phyloP scores from a whole-genome alignment of 2,329 filamentous ascomycete genomes.

The Pseudogymnoascus sp. region DNA sequence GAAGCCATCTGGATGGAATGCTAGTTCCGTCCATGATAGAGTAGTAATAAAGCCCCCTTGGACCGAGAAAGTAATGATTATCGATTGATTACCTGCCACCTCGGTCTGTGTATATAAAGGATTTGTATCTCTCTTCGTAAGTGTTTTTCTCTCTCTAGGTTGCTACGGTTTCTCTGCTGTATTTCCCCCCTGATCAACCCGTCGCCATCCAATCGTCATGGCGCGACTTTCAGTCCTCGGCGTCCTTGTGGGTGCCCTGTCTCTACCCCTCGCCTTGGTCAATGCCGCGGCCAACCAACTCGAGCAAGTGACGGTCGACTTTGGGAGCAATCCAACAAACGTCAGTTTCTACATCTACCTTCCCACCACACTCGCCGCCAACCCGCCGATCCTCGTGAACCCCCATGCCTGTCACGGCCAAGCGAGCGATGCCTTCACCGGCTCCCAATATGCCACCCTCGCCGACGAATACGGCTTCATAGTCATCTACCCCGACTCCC shows the following conservation, averaged over 20 bases:
- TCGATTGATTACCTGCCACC: not conserved
- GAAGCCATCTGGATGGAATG: not conserved
- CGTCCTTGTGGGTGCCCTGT: not conserved
- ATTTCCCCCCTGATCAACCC: not conserved
- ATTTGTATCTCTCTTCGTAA: not conserved
- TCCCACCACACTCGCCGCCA: constrained; percentile 35
- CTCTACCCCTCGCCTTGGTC: not conserved
- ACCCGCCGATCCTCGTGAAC: constrained; percentile 42
- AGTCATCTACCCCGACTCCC: constrained; percentile 46
- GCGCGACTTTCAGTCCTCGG: not conserved
- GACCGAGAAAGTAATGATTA: not conserved
- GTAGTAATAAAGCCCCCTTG: not conserved
- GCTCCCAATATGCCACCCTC: constrained; percentile 43
- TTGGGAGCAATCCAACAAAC: constrained; percentile 35
- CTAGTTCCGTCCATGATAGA: not conserved
- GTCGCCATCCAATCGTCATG: not conserved
- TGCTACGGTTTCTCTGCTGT: not conserved
- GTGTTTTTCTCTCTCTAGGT: not conserved
- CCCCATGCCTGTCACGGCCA: constrained; percentile 47
- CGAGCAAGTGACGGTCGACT: constrained; percentile 30
- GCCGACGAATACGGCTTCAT: constrained; percentile 47
- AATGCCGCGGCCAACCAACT: constrained; percentile 14
- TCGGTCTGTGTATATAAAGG: not conserved
- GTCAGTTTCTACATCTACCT: constrained; percentile 43
- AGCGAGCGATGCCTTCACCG: constrained; percentile 39